These are phyloP conservation scores for Megacollybia marginata DNA, from an alignment of 768 basidiomycete species.

Conservation along the genomic window DNA sequence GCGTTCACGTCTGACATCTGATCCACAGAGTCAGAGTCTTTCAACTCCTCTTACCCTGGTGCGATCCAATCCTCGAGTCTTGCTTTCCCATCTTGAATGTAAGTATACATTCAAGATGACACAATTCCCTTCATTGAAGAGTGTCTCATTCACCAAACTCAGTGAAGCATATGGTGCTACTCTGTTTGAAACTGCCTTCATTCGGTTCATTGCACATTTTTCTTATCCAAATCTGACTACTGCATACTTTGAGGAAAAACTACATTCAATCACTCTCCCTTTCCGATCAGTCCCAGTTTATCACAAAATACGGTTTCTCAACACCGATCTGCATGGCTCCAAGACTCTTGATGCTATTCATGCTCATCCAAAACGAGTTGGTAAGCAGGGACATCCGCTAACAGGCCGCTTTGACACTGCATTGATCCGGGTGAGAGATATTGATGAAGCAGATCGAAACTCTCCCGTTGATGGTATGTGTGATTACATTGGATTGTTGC, in stretches of 20 bases:
- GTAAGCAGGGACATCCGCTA: too few relatives aligned
- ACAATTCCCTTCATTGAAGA: background rate
- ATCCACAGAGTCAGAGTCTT: too few relatives aligned
- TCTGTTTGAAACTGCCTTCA: background rate
- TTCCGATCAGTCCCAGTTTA: background rate
- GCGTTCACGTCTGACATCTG: conserved; percentile 1
- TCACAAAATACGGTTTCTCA: background rate
- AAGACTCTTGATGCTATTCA: too few relatives aligned
- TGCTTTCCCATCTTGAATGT: background rate
- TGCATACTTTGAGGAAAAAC: background rate
- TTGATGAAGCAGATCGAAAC: too few relatives aligned
- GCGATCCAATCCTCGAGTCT: background rate
- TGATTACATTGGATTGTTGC: too few relatives aligned
- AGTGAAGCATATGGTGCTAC: background rate
- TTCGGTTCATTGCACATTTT: background rate
- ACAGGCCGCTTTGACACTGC: too few relatives aligned
- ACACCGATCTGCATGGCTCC: too few relatives aligned
- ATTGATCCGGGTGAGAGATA: too few relatives aligned
- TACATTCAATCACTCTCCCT: background rate
- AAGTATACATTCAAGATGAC: background rate
- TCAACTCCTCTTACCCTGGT: too few relatives aligned
- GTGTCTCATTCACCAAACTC: background rate
- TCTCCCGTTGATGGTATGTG: too few relatives aligned
- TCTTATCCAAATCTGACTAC: background rate
- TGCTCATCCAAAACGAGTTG: too few relatives aligned